Conservation (phyloP, 2,329 filamentous ascomycete genomes). For the Nannizziopsis arthrosporioides region DNA sequence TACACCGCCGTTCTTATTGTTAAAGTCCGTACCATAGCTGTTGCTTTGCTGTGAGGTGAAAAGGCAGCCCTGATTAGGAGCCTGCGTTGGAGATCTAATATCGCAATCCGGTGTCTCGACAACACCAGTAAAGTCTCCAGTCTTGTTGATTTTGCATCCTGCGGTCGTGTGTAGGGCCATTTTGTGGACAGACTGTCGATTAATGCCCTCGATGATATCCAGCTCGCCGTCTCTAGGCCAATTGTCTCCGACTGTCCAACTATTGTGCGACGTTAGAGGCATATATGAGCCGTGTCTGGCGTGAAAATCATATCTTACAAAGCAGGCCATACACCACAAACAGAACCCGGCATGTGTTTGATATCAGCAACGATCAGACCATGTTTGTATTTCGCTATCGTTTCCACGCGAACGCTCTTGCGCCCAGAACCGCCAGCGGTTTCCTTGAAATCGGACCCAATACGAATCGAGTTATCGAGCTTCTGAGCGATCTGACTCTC, state of each 20-base stretch:
- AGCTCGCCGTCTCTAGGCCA: constrained; percentile 66
- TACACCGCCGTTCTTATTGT: constrained; percentile 55
- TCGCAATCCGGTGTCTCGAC: constrained; percentile 48
- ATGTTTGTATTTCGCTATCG: constrained; percentile 50
- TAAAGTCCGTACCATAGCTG: constrained; percentile 60
- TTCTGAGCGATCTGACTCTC: constrained; percentile 48
- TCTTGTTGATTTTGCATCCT: constrained; percentile 47
- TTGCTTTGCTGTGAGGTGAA: constrained; percentile 38
- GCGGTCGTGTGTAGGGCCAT: constrained; percentile 57
- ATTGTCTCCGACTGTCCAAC: constrained; percentile 49
- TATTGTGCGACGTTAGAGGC: constrained; percentile 15
- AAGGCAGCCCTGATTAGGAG: constrained; percentile 48
- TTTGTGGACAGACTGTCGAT: constrained; percentile 46
- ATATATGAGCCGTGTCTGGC: not conserved
- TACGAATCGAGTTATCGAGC: constrained; percentile 47
- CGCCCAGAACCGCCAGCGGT: constrained; percentile 48
- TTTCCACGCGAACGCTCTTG: constrained; percentile 58
- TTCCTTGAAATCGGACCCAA: constrained; percentile 57
- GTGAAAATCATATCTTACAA: constrained; percentile 34
- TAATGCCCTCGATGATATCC: constrained; percentile 70
- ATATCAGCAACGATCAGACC: constrained; percentile 63
- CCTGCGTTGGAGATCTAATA: constrained; percentile 33
- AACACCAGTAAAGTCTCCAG: constrained; percentile 38
- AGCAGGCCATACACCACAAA: constrained; percentile 63
- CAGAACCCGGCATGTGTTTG: constrained; percentile 57